Conservation (phyloP, 2,329 filamentous ascomycete genomes). For the Septoria linicola region DNA sequence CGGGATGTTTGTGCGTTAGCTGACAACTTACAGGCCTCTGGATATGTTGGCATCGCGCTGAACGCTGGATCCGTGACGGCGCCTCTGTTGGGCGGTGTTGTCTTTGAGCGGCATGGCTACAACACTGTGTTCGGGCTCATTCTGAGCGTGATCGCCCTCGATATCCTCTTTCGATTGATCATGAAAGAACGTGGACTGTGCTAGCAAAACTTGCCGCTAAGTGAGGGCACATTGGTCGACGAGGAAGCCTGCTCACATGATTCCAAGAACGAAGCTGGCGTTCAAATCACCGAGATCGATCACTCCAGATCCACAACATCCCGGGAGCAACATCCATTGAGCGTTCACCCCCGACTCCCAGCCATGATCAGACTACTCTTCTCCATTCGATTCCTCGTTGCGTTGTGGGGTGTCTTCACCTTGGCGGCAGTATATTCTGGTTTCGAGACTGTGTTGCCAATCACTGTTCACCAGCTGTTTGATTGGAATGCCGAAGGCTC, state of each 20-base stretch:
- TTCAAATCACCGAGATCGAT: not conserved
- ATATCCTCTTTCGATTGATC: constrained; percentile 21
- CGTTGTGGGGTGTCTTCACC: constrained; percentile 27
- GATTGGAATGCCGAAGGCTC: constrained; percentile 24
- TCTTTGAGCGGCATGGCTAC: constrained; percentile 55
- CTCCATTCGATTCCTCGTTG: constrained; percentile 24
- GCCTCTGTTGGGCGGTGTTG: constrained; percentile 65
- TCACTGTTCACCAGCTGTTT: constrained; percentile 21
- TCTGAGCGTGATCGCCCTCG: constrained; percentile 19
- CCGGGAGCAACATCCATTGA: not conserved
- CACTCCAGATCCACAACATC: not conserved
- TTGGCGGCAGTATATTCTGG: constrained; percentile 21
- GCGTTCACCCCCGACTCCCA: constrained; percentile 4
- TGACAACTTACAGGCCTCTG: constrained; percentile 49
- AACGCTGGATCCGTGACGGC: constrained; percentile 61
- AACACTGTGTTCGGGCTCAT: constrained; percentile 26
- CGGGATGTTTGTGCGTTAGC: not conserved
- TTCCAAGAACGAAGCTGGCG: not conserved
- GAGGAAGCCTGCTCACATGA: not conserved
- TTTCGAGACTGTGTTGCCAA: constrained; percentile 25
- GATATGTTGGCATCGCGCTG: constrained; percentile 63
- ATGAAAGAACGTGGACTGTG: constrained; percentile 15
- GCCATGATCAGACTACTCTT: constrained; percentile 22
- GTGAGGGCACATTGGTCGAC: constrained; percentile 1
- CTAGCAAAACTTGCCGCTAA: constrained; percentile 2